Conservation (phyloP, 1,139 yeast genomes). For the Candida sp. region DNA sequence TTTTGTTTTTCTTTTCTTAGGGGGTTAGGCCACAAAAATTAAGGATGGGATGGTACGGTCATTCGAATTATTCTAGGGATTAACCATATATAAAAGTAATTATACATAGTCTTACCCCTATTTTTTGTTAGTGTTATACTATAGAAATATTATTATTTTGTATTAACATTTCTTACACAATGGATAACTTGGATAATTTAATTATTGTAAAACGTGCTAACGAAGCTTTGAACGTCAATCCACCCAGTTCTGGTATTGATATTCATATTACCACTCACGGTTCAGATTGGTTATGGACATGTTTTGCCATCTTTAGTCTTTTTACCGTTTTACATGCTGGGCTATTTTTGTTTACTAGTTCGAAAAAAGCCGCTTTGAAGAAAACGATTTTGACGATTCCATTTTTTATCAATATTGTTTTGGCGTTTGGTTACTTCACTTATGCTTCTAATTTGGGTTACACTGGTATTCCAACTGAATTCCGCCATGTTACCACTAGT, state of each 20-base stretch:
- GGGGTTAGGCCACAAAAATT: too few species aligned
- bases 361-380: conserved; percentile 27
- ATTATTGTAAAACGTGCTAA: conserved; percentile 19
- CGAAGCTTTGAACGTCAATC: conserved; percentile 49
- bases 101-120: not conserved
- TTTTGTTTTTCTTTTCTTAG: too few species aligned
- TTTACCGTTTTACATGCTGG: conserved; percentile 39
- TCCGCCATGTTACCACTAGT: conserved; percentile 45
- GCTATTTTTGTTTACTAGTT: conserved; percentile 35
- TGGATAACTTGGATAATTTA: conserved; percentile 4
- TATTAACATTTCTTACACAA: conserved; percentile 1
- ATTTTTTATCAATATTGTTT: conserved; percentile 39
- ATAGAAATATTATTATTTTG: too few species aligned
- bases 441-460: conserved; percentile 69
- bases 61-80: too few species aligned
- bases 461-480: conserved; percentile 52
- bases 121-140: not conserved
- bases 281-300: conserved; percentile 73
- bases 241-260: conserved; percentile 36
- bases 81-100: too few species aligned
- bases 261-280: conserved; percentile 58
- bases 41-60: too few species aligned
- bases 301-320: conserved; percentile 46
- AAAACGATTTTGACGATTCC: conserved; percentile 46
- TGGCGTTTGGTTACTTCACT: conserved; percentile 56